Evolutionary conservation across 148 eudicot species (phyloP).

Genomic region (Selenicereus undatus): DNA sequence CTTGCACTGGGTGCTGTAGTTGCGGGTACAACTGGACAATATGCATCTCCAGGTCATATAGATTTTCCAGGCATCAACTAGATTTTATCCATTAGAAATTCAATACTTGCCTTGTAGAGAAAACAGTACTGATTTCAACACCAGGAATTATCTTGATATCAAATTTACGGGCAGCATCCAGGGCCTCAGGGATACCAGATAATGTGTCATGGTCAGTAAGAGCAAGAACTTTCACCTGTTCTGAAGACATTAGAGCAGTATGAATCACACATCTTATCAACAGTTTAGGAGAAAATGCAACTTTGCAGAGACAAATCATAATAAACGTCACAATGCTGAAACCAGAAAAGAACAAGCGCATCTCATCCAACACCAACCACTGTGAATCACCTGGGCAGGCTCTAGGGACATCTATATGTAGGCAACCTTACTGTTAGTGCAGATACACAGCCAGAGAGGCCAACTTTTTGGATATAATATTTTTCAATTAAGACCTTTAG

Average conservation of each 20-base stretch:
- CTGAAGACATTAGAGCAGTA: slow-evolving; percentile 43
- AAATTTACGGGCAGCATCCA: slow-evolving; percentile 66
- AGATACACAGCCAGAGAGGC: too few species aligned
- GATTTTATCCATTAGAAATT: background rate
- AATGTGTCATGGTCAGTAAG: slow-evolving; percentile 97
- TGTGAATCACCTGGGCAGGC: too few species aligned
- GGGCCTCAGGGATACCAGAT: slow-evolving; percentile 90
- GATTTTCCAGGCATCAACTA: background rate
- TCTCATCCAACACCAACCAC: too few species aligned
- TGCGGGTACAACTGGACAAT: background rate
- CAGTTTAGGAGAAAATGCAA: background rate
- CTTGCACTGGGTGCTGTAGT: background rate
- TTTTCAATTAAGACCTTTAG: too few species aligned
- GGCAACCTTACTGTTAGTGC: too few species aligned
- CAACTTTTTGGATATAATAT: too few species aligned
- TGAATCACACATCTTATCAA: slow-evolving; percentile 31
- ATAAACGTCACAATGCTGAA: background rate
- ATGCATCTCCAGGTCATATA: background rate
- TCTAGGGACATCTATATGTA: too few species aligned
- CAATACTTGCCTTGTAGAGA: slow-evolving; percentile 51
- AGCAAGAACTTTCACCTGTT: slow-evolving; percentile 97
- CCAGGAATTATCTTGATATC: slow-evolving; percentile 95
- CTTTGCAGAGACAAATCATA: background rate
- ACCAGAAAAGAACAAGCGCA: background rate
- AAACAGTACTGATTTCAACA: slow-evolving; percentile 89